Evolutionary conservation across 148 eudicot genomes (phyloP), one percentile per base, ranked within the genome.

Genomic region (Chenopodium formosanum): DNA sequence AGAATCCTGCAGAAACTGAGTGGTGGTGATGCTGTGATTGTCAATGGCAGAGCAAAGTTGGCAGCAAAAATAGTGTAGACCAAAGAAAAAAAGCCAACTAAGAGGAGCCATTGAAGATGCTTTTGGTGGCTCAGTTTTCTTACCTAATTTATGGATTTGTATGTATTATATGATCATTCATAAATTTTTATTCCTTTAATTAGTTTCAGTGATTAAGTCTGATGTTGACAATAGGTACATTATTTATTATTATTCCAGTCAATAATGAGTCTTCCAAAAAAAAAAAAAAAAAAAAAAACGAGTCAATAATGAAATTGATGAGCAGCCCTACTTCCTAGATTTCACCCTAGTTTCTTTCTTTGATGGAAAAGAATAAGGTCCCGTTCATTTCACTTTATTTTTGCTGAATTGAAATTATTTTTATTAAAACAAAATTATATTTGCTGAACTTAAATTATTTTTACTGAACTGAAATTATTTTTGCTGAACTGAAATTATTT

Each of bases 1-100:
- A 12, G 75, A 68, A 69, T 80, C 74, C 2, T 75, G 53, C 44
- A 88, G 78, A 25, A 76, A 46, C 47, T 80, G 79, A 27, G 80
- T 62, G 7, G 70, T 8, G 8, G 74, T 82, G 10, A 87, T 82
- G 68, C 27, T 64, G 27, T 64, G 25, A 11, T 62, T 75, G 62
- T 87, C 78, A 40, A 72, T 72, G 23, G 85, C 53, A 75, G 69
- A 56, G 46, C 79, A 82, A 37, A 68, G 0, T 0, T 25, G 4
- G 4, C 5, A 40, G 70, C 31, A 67, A 44, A 31, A 60, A 58
- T 1, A 48, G 56, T 31, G 47, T 20, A 68, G 56, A 3, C 76
- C 58, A 71, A 76, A 70, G 20, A 63, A 50, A 67, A 46, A 25
- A 68, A 79, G 47, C 63, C 23, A 64, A 77, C 71, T 56, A 34